Percentiles rank a stretch among this genome's conserved stretches.
Evolutionary conservation across 257 asterid genomes (phyloP).

Genomic region (Jacaranda mimosifolia): DNA sequence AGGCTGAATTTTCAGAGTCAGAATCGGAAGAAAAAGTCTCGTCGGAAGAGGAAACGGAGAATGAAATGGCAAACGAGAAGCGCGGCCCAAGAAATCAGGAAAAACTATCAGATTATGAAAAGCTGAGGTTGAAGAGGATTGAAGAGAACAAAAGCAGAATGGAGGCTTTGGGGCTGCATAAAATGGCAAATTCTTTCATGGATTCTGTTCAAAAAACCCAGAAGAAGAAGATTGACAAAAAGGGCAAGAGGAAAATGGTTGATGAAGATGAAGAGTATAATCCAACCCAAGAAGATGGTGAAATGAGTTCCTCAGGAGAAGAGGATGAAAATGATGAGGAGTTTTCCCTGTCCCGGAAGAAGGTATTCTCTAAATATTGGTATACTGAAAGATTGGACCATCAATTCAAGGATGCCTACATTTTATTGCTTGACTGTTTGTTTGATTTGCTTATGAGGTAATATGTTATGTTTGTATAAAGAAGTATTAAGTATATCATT

Average conservation of each 20-base stretch:
- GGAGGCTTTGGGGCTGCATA: constrained; percentile 87
- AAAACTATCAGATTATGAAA: constrained; percentile 67
- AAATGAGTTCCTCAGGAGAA: constrained; percentile 53
- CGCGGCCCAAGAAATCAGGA: constrained; percentile 37
- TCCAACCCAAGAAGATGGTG: constrained; percentile 66
- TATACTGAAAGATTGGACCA: background rate
- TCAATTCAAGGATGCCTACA: background rate
- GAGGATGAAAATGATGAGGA: constrained; percentile 58
- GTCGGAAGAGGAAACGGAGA: constrained; percentile 50
- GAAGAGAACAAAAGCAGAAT: constrained; percentile 81
- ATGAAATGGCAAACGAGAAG: constrained; percentile 33
- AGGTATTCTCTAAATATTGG: constrained; percentile 46
- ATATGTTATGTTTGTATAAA: constrained; percentile 18
- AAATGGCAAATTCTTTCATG: constrained; percentile 65
- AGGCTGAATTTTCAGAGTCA: constrained; percentile 46
- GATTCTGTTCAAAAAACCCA: constrained; percentile 49
- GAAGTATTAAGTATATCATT: background rate
- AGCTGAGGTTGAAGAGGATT: constrained; percentile 77
- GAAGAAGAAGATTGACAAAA: constrained; percentile 49
- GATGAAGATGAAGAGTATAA: constrained; percentile 87
- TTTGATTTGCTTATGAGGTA: background rate
- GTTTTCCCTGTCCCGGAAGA: constrained; percentile 50
- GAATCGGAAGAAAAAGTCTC: constrained; percentile 49
- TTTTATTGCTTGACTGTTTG: background rate
- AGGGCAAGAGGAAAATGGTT: constrained; percentile 63